Evolutionary conservation across 208 protist genomes (phyloP).

Genomic region (Leishmania tarentolae): DNA sequence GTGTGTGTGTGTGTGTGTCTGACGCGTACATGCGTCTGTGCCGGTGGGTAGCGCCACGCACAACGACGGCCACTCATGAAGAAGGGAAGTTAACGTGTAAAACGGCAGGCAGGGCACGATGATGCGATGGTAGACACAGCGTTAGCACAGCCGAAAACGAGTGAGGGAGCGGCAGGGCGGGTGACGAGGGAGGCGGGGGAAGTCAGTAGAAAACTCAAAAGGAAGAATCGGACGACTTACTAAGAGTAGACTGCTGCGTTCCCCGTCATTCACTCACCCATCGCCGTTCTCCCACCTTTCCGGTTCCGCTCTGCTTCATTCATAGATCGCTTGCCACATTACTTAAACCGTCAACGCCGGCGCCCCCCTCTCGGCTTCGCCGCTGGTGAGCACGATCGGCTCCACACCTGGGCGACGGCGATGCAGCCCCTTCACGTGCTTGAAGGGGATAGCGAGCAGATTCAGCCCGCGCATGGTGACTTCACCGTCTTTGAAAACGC

Average conservation of each 20-base stretch:
- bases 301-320: not conserved
- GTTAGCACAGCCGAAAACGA: not conserved
- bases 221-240: not conserved
- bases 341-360: constrained; percentile 7
- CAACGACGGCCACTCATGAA: not conserved
- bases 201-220: not conserved
- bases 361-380: constrained; percentile 16
- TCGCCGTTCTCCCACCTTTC: not conserved
- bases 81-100: not conserved
- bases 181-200: not conserved
- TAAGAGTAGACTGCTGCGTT: not conserved
- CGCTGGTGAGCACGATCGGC: constrained; percentile 31
- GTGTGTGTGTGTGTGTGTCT: no score
- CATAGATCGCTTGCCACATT: not conserved
- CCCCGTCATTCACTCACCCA: not conserved
- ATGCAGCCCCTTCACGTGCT: constrained; percentile 68
- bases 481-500: constrained; percentile 69
- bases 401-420: constrained; percentile 45
- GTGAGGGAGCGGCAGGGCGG: not conserved
- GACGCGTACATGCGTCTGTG: not conserved
- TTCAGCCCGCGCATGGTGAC: constrained; percentile 44
- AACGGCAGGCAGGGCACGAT: not conserved
- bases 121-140: not conserved
- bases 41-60: not conserved
- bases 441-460: constrained; percentile 75